These are phyloP conservation scores for Platanus orientalis DNA, from an alignment of 164 flowering plant species.

Conservation along the genomic window DNA sequence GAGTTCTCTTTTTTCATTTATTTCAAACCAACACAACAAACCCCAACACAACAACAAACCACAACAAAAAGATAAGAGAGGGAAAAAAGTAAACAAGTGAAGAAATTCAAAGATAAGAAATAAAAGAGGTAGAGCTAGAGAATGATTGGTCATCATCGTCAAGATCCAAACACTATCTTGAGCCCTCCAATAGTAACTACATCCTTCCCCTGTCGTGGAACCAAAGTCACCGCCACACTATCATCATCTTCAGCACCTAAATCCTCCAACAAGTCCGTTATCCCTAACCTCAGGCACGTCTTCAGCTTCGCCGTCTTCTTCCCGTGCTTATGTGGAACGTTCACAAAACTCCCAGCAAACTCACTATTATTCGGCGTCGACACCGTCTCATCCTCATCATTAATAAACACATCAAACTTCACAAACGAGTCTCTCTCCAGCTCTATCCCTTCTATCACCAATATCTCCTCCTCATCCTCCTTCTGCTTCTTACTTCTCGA, in stretches of 20 bases:
- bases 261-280: constrained; percentile 52
- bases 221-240: constrained; percentile 7
- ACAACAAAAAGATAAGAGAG: too few species aligned
- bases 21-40: too few species aligned
- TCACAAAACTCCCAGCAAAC: constrained; percentile 62
- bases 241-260: constrained; percentile 46
- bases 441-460: constrained; percentile 47
- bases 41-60: too few species aligned
- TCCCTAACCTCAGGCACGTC: constrained; percentile 37
- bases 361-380: constrained; percentile 30
- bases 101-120: too few species aligned
- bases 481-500: constrained; percentile 42
- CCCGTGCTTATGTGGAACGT: constrained; percentile 42
- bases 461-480: constrained; percentile 50
- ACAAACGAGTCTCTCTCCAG: constrained; percentile 27
- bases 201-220: constrained; percentile 10
- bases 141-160: too few species aligned
- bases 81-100: too few species aligned
- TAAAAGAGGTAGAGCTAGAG: too few species aligned
- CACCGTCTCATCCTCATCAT: constrained; percentile 51
- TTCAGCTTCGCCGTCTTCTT: constrained; percentile 16
- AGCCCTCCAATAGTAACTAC: constrained; percentile 9
- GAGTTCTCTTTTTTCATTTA: too few species aligned
- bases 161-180: constrained; percentile 1
- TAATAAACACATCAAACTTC: constrained; percentile 57